Evolutionary conservation across 495 filamentous ascomycete species (phyloP), one percentile per base, ranked within the genome.

Genomic region (Talaromyces proteolyticus): DNA sequence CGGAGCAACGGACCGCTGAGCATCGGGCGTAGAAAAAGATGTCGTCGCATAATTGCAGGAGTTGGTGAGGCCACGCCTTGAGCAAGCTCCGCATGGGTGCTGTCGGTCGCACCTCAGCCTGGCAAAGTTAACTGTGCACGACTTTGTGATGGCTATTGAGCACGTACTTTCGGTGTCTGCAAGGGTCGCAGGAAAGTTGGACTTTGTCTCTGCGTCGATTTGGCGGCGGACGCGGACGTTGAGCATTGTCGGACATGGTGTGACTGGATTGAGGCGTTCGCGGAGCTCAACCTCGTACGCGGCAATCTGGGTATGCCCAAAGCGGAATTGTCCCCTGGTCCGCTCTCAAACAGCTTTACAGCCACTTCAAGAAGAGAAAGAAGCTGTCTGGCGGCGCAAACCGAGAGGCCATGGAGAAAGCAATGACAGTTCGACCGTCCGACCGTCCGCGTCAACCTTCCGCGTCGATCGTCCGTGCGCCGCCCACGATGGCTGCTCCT

Each of bases 161-260:
- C 29, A 26, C 60, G 47, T 51, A 66, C 64, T 67, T 67, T 34
- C 64, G 59, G 6, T 53, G 51, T 25, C 63, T 48, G 52, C 66
- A 69, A 17, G 56, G 21, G 48, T 60, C 58, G 44, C 66, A 69
- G 6, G 60, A 63, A 21, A 69, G 57, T 50, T 64, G 61, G 17
- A 59, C 54, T 40, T 69, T 69, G 25, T 66, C 59, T 14, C 63
- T 48, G 10, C 58, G 58, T 12, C 62, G 52, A 50, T 37, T 54
- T 29, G 40, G 24, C 48, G 37, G 37, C 11, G 48, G 52, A 18
- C 52, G 47, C 18, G 52, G 47, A 39, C 47, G 52, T 44, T 38
- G 25, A 25, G 40, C 40, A 43, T 43, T 43, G 40, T 43, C 40
- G 40, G 40, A 6, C 40, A 43, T 43, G 40, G 40, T 43, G 40